Conservation (phyloP, 495 filamentous ascomycete species). For the Trypethelium eluteriae region DNA sequence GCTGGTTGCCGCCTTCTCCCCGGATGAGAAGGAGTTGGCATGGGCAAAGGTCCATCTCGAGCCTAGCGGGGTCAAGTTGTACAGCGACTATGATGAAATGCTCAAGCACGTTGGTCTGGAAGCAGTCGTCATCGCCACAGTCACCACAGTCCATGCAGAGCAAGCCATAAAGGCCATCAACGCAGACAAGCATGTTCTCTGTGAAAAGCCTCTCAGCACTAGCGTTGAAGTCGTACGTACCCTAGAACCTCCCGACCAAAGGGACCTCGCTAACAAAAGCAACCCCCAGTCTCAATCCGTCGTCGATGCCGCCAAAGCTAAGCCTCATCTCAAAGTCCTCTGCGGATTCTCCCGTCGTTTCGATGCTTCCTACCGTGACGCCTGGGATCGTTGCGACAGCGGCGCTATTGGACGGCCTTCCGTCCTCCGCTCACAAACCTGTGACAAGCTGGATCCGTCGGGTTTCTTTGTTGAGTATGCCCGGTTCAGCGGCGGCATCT, state of each 20-base stretch:
- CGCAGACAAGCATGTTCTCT: slow-evolving; percentile 37
- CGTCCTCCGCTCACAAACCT: slow-evolving; percentile 42
- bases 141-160: slow-evolving; percentile 38
- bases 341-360: slow-evolving; percentile 41
- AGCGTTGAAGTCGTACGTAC: slow-evolving; percentile 22
- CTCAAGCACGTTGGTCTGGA: slow-evolving; percentile 35
- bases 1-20: slow-evolving; percentile 37
- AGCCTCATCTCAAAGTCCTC: slow-evolving; percentile 37
- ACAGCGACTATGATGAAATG: slow-evolving; percentile 38
- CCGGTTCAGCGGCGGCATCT: slow-evolving; percentile 40
- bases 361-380: slow-evolving; percentile 37
- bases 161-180: slow-evolving; percentile 36
- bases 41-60: slow-evolving; percentile 34
- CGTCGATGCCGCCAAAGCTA: slow-evolving; percentile 31
- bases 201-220: slow-evolving; percentile 41
- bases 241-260: background rate
- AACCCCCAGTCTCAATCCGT: slow-evolving; percentile 30
- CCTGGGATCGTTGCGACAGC: slow-evolving; percentile 24
- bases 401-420: slow-evolving; percentile 37
- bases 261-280: background rate
- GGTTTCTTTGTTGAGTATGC: slow-evolving; percentile 45
- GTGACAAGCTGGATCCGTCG: slow-evolving; percentile 38
- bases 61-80: slow-evolving; percentile 32
- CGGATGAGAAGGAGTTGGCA: slow-evolving; percentile 28
- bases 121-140: slow-evolving; percentile 36